Evolutionary conservation across 75 land plant genomes (phyloP).

Genomic region (Cunninghamia lanceolata): DNA sequence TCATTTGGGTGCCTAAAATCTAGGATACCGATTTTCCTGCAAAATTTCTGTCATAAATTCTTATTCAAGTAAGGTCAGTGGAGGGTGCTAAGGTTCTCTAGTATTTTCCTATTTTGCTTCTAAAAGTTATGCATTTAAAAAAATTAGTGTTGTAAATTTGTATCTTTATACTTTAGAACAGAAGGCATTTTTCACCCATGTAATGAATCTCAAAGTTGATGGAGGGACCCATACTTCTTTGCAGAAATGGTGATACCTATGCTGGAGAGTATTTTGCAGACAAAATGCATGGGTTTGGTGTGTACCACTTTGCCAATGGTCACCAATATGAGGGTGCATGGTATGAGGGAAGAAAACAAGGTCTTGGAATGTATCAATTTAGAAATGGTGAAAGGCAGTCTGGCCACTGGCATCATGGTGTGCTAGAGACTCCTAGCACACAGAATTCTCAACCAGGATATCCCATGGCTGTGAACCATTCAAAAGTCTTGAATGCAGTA

Average conservation of each 20-base stretch:
- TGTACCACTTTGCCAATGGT: conserved; percentile 75
- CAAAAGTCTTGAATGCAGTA: conserved; percentile 68
- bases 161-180: not conserved
- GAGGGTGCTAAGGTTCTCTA: not conserved
- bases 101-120: not conserved
- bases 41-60: not conserved
- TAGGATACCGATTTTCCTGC: not conserved
- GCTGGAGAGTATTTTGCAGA: conserved; percentile 82
- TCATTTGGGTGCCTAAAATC: not conserved
- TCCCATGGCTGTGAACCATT: conserved; percentile 57
- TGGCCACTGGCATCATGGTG: conserved; percentile 70
- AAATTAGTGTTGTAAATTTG: not conserved
- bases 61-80: not conserved
- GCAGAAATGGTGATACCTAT: conserved; percentile 79
- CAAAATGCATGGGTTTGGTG: conserved; percentile 86
- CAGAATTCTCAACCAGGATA: conserved; percentile 38
- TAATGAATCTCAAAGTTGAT: not conserved
- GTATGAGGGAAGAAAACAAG: conserved; percentile 80
- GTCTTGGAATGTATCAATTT: conserved; percentile 71
- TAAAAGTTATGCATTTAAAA: not conserved
- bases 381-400: conserved; percentile 74
- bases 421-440: conserved; percentile 42
- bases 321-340: conserved; percentile 81
- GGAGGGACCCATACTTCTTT: not conserved
- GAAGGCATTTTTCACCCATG: not conserved